Base-by-base conservation (phyloP, 176 grass and related monocot species). In the Carex cristatella region DNA sequence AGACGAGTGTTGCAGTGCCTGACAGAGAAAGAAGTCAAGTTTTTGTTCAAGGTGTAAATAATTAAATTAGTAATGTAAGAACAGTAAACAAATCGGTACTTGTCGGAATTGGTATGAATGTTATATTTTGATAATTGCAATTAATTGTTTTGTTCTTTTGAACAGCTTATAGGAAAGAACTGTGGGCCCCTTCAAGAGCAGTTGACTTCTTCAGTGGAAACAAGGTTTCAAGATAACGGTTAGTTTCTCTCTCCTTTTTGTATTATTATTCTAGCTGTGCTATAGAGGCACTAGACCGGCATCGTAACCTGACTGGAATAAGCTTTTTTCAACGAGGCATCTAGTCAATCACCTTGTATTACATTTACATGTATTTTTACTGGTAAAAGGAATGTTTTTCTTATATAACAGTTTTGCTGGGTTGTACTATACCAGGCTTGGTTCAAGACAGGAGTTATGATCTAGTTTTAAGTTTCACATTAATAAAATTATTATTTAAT, bases 131-230 rank as follows among this genome's bases (percentile, higher is more conserved):
- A 69, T 53, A 69, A 38, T 61, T 81, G 15, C 23, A 54, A n/a
- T 54, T 3, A 44, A 35, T 69, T 65, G 30, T 7, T 49, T 67
- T 65, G 53, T 83, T 53, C 53, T 79, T 58, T 35, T 58, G 30
- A 68, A 83, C 81, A 83, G 81, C 61, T 69, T 83, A 69, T 83
- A 83, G 81, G 63, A 53, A 83, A 83, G 49, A 69, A 83, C 30
- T 83, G 40, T 69, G 44, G 46, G 46, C 19, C 23, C 1, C 13
- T 63, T 83, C 27, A 69, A 69, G 65, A 67, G 49, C 13, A 55
- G 2, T 28, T 44, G 15, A 44, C 15, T 28, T 23, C 38, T 49
- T 49, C 60, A 28, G 18, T 82, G 27, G 16, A 3, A 64, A 27
- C 35, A 1, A 38, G 13, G 42, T 46, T 82, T 11, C 56, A 82